Evolutionary conservation across 306 rosid species (phyloP), one percentile per base, ranked within the genome.

Genomic region (Begonia loranthoides): DNA sequence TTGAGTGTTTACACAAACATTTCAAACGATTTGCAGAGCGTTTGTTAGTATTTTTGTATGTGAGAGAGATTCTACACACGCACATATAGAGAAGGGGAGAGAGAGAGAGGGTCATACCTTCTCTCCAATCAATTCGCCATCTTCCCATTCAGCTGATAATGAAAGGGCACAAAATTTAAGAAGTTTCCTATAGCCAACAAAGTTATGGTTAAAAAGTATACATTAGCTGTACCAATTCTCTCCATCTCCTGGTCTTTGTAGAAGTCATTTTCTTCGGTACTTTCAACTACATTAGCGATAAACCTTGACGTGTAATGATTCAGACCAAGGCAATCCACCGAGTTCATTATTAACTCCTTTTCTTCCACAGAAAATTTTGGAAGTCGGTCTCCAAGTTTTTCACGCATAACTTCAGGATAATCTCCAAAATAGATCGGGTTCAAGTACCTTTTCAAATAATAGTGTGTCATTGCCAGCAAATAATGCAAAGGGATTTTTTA

Each of bases 281-380:
- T 22, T 44, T 75, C 79, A 50, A 33, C 16, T 45, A 43, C 75
- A 68, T 84, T 67, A 57, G 94, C 72, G 77, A 89, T 77, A 50
- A 89, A 79, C 76, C 97, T 81, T 53, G 97, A 61, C 15, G 97
- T 79, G 66, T 84, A 89, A 63, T 84, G 97, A 68, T 84, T 89
- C 59, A 89, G 67, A 63, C 95, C 95, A 39, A 89, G 43, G 64
- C 79, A 84, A 75, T 89, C 95, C 58, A 84, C 41, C 1, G 87
- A 54, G 61, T 79, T 79, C 70, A 44, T 54, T 57, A 89, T 72
- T 60, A 73, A 14, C 65, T 82, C 80, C 72, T 70, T 77, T 34
- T 89, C 95, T 60, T 76, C 86, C 54, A 75, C 84, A 24, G 87
- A 75, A 62, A 89, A 89, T 62, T 66, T 79, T 45, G 97, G 97